phyloP scores from a whole-genome alignment of 768 basidiomycete genomes.

The Tubosaeta brunneosetosa region DNA sequence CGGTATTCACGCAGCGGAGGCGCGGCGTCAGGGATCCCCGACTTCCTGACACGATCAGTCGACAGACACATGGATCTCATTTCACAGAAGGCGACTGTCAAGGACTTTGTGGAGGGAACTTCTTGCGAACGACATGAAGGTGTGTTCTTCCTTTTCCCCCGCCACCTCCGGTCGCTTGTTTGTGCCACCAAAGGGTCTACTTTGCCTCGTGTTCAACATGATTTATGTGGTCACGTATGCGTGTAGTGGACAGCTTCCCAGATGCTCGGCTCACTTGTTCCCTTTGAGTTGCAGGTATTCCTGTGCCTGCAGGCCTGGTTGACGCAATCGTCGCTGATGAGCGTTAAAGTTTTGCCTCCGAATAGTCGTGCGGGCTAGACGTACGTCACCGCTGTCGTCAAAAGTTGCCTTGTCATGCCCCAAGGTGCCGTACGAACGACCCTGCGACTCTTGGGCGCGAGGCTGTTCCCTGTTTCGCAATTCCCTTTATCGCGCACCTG shows the following conservation, averaged over 20 bases:
- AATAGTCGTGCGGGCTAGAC: slow-evolving; percentile 10
- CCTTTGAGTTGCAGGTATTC: slow-evolving; percentile 5
- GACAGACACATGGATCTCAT: slow-evolving; percentile 12
- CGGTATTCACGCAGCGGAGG: background rate
- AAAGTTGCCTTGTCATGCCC: slow-evolving; percentile 7
- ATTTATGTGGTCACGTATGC: slow-evolving; percentile 12
- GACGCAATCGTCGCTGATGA: slow-evolving; percentile 5
- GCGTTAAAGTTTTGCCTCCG: slow-evolving; percentile 24
- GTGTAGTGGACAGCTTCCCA: slow-evolving; percentile 11
- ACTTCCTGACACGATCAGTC: background rate
- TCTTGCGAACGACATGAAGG: slow-evolving; percentile 7
- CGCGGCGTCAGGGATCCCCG: background rate
- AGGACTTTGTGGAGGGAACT: slow-evolving; percentile 4
- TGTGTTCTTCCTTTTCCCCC: slow-evolving; percentile 6
- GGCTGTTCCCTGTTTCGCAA: slow-evolving; percentile 17
- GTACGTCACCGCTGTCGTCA: slow-evolving; percentile 30
- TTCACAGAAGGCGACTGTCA: slow-evolving; percentile 1
- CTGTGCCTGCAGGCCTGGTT: slow-evolving; percentile 13
- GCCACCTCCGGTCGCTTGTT: slow-evolving; percentile 3
- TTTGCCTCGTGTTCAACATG: slow-evolving; percentile 23
- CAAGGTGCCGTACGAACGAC: slow-evolving; percentile 4
- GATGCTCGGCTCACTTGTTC: background rate
- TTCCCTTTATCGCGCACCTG: slow-evolving; percentile 8
- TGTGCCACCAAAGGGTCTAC: slow-evolving; percentile 11
- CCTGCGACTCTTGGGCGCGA: slow-evolving; percentile 15